Evolutionary conservation across 148 eudicot species (phyloP), one percentile per base, ranked within the genome.

Genomic region (Amaranthus palmeri): DNA sequence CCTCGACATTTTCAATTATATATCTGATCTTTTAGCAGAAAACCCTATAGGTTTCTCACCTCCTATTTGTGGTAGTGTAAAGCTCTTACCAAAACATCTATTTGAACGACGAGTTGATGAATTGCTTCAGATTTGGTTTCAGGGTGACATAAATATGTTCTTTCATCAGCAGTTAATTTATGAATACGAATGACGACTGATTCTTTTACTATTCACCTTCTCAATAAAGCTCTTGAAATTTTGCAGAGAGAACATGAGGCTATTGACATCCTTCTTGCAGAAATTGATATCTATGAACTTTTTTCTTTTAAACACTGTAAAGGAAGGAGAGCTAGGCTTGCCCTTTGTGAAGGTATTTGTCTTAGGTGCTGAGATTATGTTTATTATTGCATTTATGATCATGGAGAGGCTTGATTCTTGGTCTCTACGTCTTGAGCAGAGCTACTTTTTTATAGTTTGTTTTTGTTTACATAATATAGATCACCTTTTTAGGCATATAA

Each of bases 211-310:
- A 46, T 50, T 61, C 46, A 36, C 51, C 61, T 42, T 72, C 68
- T 56, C 46, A 65, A 15, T 65, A 15, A 71, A 13, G 42, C 54
- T 63, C 45, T 12, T 54, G 54, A 53, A 69, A 68, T 75, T 9
- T 83, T 78, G 70, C 92, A 93, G 98, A 89, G 78, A 78, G 92
- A 88, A 56, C 91, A 93, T 81, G 92, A 93, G 47, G 95, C 96
- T 74, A 85, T 93, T 67, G 98, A 93, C 74, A 88, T 93, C 82
- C 98, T 93, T 80, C 87, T 93, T 54, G 98, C 98, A 52, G 98
- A 93, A 84, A 89, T 93, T 63, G 98, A 93, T 80, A 86, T 93
- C 78, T 93, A 93, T 74, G 98, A 93, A 89, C 91, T 93, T 67
- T 93, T 93, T 80, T 82, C 92, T 76, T 91, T 91, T 81, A 93